Evolutionary conservation across 2,329 filamentous ascomycete species (phyloP).

Genomic region (Hypomyces rosellus): DNA sequence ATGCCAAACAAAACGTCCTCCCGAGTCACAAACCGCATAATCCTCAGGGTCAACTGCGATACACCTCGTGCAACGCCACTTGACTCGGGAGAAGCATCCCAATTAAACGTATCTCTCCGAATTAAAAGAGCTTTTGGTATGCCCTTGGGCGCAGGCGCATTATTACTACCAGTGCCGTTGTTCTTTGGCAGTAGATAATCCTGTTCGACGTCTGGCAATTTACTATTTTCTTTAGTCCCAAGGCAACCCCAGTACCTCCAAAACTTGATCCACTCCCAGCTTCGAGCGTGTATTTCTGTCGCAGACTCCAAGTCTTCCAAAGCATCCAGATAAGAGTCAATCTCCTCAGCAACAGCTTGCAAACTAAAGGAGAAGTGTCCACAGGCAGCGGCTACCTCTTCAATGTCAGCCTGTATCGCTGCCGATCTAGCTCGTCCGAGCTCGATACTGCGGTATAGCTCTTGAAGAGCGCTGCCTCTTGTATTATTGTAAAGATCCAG

Average conservation of each 20-base stretch:
- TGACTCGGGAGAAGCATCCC: constrained; percentile 47
- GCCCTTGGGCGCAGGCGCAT: constrained; percentile 49
- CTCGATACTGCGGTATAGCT: constrained; percentile 76
- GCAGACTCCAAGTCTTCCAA: constrained; percentile 77
- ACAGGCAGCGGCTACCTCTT: constrained; percentile 96
- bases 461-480: constrained; percentile 66
- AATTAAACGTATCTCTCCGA: constrained; percentile 48
- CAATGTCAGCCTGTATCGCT: constrained; percentile 83
- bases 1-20: constrained; percentile 70
- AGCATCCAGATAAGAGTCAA: constrained; percentile 74
- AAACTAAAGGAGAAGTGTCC: constrained; percentile 93
- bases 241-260: background rate
- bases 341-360: constrained; percentile 84
- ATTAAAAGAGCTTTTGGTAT: constrained; percentile 49
- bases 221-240: background rate
- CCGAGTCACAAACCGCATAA: constrained; percentile 43
- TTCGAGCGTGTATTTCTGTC: constrained; percentile 53
- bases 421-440: constrained; percentile 61
- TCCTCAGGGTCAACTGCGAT: constrained; percentile 40
- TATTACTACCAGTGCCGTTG: constrained; percentile 41
- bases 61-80: constrained; percentile 37
- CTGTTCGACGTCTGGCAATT: constrained; percentile 35
- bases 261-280: constrained; percentile 74
- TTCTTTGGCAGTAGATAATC: constrained; percentile 34
- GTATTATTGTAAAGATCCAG: constrained; percentile 72